Evolutionary conservation across 1,284 basidiomycete species (phyloP), one percentile per base, ranked within the genome.

Genomic region (Apiotrichum akiyoshidainum): DNA sequence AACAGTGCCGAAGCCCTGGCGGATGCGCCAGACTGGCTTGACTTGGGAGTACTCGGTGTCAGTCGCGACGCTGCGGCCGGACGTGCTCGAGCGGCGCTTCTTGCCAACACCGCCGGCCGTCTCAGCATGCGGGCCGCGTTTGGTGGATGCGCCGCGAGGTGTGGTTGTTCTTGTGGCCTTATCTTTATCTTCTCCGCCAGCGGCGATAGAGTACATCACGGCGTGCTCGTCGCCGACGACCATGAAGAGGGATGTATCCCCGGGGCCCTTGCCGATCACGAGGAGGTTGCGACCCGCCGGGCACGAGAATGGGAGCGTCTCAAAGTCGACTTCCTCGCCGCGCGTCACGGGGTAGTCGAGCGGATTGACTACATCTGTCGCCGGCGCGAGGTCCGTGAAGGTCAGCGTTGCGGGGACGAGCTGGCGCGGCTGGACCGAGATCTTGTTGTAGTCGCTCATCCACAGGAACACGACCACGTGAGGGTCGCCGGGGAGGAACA

Each of bases 381-480:
- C 7, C n/a, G 59, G 40, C 1, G 63, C 62, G 6, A 72, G 54
- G 31, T 73, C 68, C 31, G 62, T 67, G 41, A 75, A 73, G 0
- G 65, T 41, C 50, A 85, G 85, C 0, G 84, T 80, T 26, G 86
- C 86, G 2, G 87, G 75, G 17, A 81, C 26, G 26, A 31, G 26
- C 26, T 31, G 80, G 51, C 83, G 81, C 48, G 84, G 79, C 67
- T 86, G 83, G 66, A 92, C 85, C 16, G 85, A 73, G 60, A 89
- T 83, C 6, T 65, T 66, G 45, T 68, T 68, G 12, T 65, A 57
- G 10, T 77, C 68, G 0, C 74, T 70, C 39, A 75, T 65, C 63
- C 70, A 77, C 8, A 92, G 78, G 55, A 93, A 85, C 2, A 83
- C 85, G 35, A 93, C 71, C 0, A 83, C 77, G 46, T 79, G 0